These are phyloP conservation scores for Thelonectria discophora DNA, from an alignment of 2,329 filamentous ascomycete genomes.

Conservation along the genomic window DNA sequence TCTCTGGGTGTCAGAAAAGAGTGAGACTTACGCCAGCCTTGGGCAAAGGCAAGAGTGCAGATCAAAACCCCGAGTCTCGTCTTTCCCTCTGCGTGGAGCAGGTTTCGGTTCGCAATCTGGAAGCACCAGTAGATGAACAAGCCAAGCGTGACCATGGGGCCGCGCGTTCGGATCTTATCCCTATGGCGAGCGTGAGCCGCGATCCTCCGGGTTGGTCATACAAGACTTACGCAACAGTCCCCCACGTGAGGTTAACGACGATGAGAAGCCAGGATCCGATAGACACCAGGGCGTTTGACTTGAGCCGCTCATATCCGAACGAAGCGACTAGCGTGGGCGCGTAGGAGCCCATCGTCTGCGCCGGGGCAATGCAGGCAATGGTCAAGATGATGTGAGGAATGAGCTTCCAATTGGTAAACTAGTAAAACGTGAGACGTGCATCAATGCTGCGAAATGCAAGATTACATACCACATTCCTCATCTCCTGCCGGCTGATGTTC, in stretches of 20 bases:
- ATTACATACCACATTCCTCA: conserved; percentile 45
- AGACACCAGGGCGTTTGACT: conserved; percentile 43
- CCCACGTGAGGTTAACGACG: conserved; percentile 46
- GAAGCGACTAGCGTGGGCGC: conserved; percentile 42
- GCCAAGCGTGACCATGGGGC: conserved; percentile 28
- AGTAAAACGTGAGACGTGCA: conserved; percentile 2
- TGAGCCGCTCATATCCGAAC: conserved; percentile 48
- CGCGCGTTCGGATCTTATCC: conserved; percentile 34
- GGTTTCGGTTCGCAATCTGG: conserved; percentile 31
- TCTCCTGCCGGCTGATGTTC: conserved; percentile 44
- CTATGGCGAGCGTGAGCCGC: conserved; percentile 15
- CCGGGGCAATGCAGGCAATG: conserved; percentile 31
- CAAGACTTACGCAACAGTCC: conserved; percentile 28
- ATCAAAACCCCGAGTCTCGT: conserved; percentile 30
- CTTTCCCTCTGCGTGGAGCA: conserved; percentile 29
- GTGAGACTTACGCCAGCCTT: conserved; percentile 32
- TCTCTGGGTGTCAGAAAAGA: fast-evolving
- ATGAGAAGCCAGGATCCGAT: conserved; percentile 49
- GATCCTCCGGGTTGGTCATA: neutral
- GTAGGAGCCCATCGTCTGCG: conserved; percentile 32
- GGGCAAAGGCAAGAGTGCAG: conserved; percentile 28
- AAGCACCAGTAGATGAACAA: conserved; percentile 34
- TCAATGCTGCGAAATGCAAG: neutral
- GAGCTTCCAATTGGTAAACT: conserved; percentile 51
- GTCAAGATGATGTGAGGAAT: conserved; percentile 45